These are phyloP conservation scores for Delonix regia DNA, from an alignment of 306 rosid genomes.

Conservation along the genomic window DNA sequence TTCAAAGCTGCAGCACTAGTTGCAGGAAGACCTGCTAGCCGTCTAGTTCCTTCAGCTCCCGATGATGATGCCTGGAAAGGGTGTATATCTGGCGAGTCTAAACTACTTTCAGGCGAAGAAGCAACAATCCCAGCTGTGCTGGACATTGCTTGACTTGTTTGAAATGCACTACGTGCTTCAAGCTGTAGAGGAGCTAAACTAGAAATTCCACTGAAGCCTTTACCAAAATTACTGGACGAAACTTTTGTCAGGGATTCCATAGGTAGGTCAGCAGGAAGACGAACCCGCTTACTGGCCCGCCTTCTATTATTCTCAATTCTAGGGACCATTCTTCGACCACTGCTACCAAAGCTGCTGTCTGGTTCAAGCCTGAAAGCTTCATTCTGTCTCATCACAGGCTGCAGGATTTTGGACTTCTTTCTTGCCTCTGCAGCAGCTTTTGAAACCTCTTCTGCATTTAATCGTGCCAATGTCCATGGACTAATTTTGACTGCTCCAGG, in stretches of 20 bases:
- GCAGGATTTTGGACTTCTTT: constrained; percentile 88
- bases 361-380: constrained; percentile 58
- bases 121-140: constrained; percentile 68
- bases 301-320: constrained; percentile 71
- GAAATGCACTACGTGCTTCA: constrained; percentile 77
- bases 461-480: constrained; percentile 95
- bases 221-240: constrained; percentile 53
- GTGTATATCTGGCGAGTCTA: constrained; percentile 91
- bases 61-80: constrained; percentile 73
- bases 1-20: constrained; percentile 47
- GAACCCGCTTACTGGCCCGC: constrained; percentile 72
- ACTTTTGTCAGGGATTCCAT: constrained; percentile 57
- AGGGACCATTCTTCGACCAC: constrained; percentile 66
- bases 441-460: constrained; percentile 91
- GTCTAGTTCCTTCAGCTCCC: constrained; percentile 73
- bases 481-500: constrained; percentile 84
- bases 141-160: constrained; percentile 74
- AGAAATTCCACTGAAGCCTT: constrained; percentile 62
- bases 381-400: constrained; percentile 72
- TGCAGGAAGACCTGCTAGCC: constrained; percentile 58
- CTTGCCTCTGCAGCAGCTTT: constrained; percentile 98
- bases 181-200: constrained; percentile 84
- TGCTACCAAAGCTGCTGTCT: constrained; percentile 70
- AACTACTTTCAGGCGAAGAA: constrained; percentile 95
- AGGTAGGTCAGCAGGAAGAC: constrained; percentile 84